A percentile compares a stretch with the other conserved stretches of the same genome.
These are phyloP conservation scores for Lycium ferocissimum DNA, from an alignment of 257 asterid species.

Conservation along the genomic window DNA sequence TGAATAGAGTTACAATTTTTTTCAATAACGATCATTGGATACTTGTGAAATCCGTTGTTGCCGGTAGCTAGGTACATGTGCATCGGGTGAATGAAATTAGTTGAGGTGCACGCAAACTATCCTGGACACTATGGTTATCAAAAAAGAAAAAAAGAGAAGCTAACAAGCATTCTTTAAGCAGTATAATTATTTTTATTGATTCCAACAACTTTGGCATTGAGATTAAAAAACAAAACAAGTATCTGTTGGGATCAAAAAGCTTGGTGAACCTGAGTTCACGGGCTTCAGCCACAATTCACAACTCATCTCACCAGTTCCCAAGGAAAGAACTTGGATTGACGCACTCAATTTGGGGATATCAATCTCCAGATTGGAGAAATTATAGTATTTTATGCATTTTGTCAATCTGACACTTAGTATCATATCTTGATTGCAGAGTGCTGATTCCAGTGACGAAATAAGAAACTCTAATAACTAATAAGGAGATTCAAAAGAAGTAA, in stretches of 20 bases:
- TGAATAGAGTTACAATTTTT: too few relatives aligned
- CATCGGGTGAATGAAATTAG: too few relatives aligned
- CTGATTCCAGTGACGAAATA: rapidly evolving
- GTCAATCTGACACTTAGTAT: slow-evolving; percentile 11
- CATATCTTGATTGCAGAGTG: neutral
- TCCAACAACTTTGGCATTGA: slow-evolving; percentile 9
- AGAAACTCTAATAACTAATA: neutral
- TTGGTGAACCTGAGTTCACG: slow-evolving; percentile 5
- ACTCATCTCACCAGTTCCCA: neutral
- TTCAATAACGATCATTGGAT: too few relatives aligned
- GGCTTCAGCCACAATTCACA: neutral
- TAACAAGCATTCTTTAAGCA: neutral
- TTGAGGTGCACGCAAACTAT: too few relatives aligned
- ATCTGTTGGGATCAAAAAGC: neutral
- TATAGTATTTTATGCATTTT: neutral
- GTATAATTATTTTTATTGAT: neutral
- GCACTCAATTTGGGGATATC: neutral
- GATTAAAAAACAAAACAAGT: neutral
- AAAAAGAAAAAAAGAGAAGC: neutral
- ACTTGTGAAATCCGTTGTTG: too few relatives aligned
- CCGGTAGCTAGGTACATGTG: too few relatives aligned
- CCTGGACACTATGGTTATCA: too few relatives aligned
- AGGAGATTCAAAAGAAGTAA: neutral
- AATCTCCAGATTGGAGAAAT: neutral
- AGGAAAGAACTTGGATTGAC: slow-evolving; percentile 19